Base-by-base conservation (phyloP, 176 grass and related monocot genomes). In the Ampelocalamus luodianensis region DNA sequence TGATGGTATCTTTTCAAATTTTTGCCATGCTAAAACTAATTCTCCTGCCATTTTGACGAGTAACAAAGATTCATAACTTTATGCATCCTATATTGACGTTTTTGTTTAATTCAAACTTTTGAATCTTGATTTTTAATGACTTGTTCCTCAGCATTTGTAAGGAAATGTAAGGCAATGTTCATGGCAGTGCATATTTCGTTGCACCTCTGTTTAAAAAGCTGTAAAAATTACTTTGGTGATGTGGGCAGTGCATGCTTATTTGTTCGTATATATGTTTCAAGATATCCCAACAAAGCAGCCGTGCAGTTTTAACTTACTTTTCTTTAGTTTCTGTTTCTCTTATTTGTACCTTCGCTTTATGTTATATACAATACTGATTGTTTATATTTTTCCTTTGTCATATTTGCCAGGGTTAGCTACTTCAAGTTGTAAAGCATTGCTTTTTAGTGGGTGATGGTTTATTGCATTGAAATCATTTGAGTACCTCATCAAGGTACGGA, bases 391-490 rank as follows among this genome's bases (percentile, higher is more conserved):
- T 38, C 12, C 39, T 69, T 83, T 53, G 60, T 78, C 43, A 32
- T 74, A 20, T 62, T 68, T 87, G 6, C 51, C 53, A 87, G 81
- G 85, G 37, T 50, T 36, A 65, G 43, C 69, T 67, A 72, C 79
- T 59, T 74, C 74, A 73, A 61, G 67, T 83, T 87, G 42, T 44
- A 66, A 71, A 87, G 17, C 14, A 51, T 74, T 74, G 18, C 53
- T 6, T 43, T 53, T 86, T 83, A 66, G 46, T 32, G 4, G 68
- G 20, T 37, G 18, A 79, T 90, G 76, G 69, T 50, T 74, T 60
- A 38, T 81, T 83, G 17, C 37, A 13, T 72, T 68, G 38, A 73
- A 83, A 87, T 80, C 40, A 80, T 69, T 53, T 70, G 38, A 70
- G 17, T 32, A 51, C 74, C 49, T 85, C 38, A 70, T 59, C 24